phyloP scores from a whole-genome alignment of 768 basidiomycete genomes.

The Hortiboletus campestris region DNA sequence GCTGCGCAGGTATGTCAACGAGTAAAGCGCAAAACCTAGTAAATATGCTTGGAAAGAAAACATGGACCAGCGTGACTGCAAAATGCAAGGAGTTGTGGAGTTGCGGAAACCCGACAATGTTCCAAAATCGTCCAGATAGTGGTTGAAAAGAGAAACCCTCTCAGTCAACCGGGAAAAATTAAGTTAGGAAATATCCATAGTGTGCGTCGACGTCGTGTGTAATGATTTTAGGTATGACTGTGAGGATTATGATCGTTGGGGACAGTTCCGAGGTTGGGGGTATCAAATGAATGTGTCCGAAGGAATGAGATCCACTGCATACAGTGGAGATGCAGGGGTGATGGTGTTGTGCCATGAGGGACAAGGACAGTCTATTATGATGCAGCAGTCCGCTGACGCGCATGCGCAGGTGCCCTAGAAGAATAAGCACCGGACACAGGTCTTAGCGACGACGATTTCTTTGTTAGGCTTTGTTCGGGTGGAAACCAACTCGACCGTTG shows the following conservation, averaged over 20 bases:
- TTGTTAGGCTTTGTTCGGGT: slow-evolving; percentile 15
- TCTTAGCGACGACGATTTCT: slow-evolving; percentile 13
- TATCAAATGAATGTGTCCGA: slow-evolving; percentile 29
- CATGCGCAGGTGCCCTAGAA: slow-evolving; percentile 5
- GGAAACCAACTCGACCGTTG: slow-evolving; percentile 27
- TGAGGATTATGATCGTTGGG: slow-evolving; percentile 13
- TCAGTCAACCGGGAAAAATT: slow-evolving; percentile 7
- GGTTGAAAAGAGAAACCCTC: slow-evolving; percentile 3
- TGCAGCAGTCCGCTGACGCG: slow-evolving; percentile 19
- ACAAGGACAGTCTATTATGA: slow-evolving; percentile 17
- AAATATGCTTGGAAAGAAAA: slow-evolving; percentile 12
- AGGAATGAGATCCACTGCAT: slow-evolving; percentile 17
- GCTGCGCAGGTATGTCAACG: slow-evolving; percentile 9
- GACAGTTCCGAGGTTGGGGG: slow-evolving; percentile 19
- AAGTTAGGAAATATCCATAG: slow-evolving; percentile 26
- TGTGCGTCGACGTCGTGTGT: slow-evolving; percentile 11
- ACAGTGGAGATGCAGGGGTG: slow-evolving; percentile 10
- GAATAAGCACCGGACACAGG: slow-evolving; percentile 18
- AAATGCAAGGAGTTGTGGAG: slow-evolving; percentile 8
- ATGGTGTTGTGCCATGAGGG: not conserved
- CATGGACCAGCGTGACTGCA: slow-evolving; percentile 11
- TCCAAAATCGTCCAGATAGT: slow-evolving; percentile 19
- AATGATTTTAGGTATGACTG: slow-evolving; percentile 16
- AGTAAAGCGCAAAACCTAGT: slow-evolving; percentile 7
- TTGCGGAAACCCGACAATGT: slow-evolving; percentile 10